Percentiles rank a stretch among this genome's conserved stretches.
Evolutionary conservation across 2,329 filamentous ascomycete species (phyloP).

Genomic region (Pseudogymnoascus sp.): DNA sequence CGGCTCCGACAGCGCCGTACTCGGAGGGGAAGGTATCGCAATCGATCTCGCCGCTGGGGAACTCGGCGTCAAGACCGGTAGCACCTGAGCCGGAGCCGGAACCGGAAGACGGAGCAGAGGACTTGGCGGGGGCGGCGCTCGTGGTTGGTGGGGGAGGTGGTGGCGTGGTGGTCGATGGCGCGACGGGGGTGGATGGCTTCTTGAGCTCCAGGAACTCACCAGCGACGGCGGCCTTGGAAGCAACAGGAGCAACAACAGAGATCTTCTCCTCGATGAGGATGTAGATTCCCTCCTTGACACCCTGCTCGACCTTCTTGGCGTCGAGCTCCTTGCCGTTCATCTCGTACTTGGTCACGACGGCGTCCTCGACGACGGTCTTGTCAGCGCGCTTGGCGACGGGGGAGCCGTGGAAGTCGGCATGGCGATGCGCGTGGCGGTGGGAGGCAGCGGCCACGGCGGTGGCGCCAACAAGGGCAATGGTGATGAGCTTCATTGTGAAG

Average conservation of each 20-base stretch:
- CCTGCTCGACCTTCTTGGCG: conserved; percentile 56
- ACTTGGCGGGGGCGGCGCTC: conserved; percentile 31
- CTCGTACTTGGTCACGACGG: conserved; percentile 62
- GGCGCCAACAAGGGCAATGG: conserved; percentile 25
- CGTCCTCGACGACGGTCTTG: conserved; percentile 41
- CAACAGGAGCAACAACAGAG: conserved; percentile 40
- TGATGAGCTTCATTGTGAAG: conserved; percentile 29
- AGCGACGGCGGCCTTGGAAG: conserved; percentile 26
- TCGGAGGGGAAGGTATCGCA: conserved; percentile 68
- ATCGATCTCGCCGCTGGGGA: conserved; percentile 64
- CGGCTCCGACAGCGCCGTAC: conserved; percentile 67
- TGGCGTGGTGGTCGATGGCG: conserved; percentile 18
- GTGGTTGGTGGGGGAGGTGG: conserved; percentile 25
- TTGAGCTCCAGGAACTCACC: conserved; percentile 20
- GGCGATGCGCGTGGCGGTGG: conserved; percentile 47
- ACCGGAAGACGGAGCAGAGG: conserved; percentile 21
- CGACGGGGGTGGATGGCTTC: conserved; percentile 16
- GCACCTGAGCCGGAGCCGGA: conserved; percentile 20
- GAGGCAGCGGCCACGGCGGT: conserved; percentile 48
- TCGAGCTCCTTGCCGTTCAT: conserved; percentile 55
- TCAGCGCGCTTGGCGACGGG: conserved; percentile 38
- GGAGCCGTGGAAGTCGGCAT: conserved; percentile 42
- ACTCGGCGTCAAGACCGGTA: conserved; percentile 54
- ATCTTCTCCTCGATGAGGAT: conserved; percentile 49
- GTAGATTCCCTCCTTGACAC: conserved; percentile 63